A percentile compares a stretch with the other conserved stretches of the same genome.
Conservation (phyloP, 371 early-diverging fungal genomes). For the Mortierella sp. region DNA sequence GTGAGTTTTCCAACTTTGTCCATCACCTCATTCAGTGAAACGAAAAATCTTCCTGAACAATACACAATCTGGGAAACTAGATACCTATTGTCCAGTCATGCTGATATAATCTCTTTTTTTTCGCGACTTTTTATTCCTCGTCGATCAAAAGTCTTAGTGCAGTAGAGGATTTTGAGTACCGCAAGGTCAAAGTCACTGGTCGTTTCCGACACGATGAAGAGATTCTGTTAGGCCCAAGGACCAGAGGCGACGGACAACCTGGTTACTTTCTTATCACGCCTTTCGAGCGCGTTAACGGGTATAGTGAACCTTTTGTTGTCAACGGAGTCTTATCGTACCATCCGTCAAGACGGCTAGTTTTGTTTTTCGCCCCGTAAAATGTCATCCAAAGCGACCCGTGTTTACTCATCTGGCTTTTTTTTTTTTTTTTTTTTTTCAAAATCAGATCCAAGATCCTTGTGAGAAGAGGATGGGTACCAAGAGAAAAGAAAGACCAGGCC, state of each 20-base stretch:
- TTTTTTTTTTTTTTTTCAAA: background rate
- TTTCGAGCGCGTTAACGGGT: conserved; percentile 81
- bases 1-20: conserved; percentile 46
- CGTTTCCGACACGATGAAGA: conserved; percentile 79
- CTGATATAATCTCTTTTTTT: no score
- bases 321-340: background rate
- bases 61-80: no score
- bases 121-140: background rate
- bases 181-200: conserved; percentile 77
- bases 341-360: background rate
- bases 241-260: conserved; percentile 75
- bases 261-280: conserved; percentile 91
- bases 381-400: background rate
- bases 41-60: no score
- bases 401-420: background rate
- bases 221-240: conserved; percentile 83
- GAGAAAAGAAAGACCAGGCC: conserved; percentile 70
- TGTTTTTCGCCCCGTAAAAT: no score
- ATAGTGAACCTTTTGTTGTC: background rate
- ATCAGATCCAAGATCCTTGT: conserved; percentile 74
- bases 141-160: conserved; percentile 54
- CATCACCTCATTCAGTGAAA: background rate
- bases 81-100: no score
- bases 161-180: conserved; percentile 77
- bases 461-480: conserved; percentile 90